A percentile compares a stretch with the other conserved stretches of the same genome.
These are phyloP conservation scores for Candida labiduridarum DNA, from an alignment of 1,139 yeast genomes.

Conservation along the genomic window DNA sequence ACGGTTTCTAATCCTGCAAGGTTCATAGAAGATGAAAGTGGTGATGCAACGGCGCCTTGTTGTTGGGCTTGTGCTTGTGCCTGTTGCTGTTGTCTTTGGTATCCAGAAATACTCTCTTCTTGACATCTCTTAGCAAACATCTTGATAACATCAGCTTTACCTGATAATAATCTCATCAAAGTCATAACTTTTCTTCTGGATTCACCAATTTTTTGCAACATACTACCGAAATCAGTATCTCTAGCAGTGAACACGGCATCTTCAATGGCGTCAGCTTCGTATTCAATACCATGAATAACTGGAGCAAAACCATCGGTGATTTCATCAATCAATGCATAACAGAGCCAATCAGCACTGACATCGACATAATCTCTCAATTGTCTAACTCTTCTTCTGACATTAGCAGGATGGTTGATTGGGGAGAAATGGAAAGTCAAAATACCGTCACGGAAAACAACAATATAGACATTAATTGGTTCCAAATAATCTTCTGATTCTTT, in stretches of 20 bases:
- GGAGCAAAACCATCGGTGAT: constrained; percentile 93
- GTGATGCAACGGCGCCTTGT: constrained; percentile 1
- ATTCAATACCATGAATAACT: constrained; percentile 77
- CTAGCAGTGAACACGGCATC: constrained; percentile 54
- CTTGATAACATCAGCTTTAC: constrained; percentile 95
- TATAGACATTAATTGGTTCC: constrained; percentile 83
- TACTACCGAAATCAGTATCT: constrained; percentile 58
- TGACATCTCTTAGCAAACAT: constrained; percentile 97
- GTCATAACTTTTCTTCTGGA: constrained; percentile 85
- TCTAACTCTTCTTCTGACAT: constrained; percentile 85
- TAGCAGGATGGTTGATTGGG: constrained; percentile 78
- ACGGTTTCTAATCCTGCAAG: not conserved
- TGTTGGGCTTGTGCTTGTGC: constrained; percentile 5
- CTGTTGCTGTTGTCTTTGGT: constrained; percentile 24
- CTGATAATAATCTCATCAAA: constrained; percentile 82
- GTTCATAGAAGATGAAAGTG: constrained; percentile 3
- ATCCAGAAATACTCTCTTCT: constrained; percentile 42
- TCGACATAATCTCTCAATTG: constrained; percentile 84
- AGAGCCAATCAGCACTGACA: constrained; percentile 88
- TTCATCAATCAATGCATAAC: constrained; percentile 90
- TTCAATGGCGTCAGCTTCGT: constrained; percentile 88
- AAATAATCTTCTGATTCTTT: constrained; percentile 75
- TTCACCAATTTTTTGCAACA: constrained; percentile 82
- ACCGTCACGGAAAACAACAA: constrained; percentile 86
- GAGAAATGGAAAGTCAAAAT: constrained; percentile 81